Conservation (phyloP, 441 rosid species). For the Theobroma grandiflorum region DNA sequence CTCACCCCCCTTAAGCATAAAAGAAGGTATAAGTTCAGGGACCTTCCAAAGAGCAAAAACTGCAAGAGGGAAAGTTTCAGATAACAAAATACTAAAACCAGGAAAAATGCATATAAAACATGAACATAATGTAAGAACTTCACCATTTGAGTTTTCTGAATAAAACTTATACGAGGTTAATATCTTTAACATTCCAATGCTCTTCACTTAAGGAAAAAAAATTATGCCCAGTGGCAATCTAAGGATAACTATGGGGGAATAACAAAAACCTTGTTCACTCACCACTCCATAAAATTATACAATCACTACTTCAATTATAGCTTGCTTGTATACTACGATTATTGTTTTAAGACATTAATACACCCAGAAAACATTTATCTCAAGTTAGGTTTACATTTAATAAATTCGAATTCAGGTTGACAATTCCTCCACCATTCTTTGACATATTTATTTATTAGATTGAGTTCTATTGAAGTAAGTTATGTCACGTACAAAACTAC, state of each 20-base stretch:
- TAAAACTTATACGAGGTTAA: neutral
- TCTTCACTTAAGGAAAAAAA: neutral
- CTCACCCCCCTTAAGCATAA: conserved; percentile 87
- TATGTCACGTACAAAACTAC: neutral
- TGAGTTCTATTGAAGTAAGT: conserved; percentile 11
- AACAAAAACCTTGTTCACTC: neutral
- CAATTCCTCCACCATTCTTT: neutral
- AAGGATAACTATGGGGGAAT: neutral
- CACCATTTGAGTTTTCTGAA: neutral
- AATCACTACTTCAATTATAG: neutral
- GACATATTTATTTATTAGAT: neutral
- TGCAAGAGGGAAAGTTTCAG: conserved; percentile 41
- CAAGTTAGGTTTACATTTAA: neutral
- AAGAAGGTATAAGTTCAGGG: conserved; percentile 83
- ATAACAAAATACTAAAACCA: neutral
- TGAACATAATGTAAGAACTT: neutral
- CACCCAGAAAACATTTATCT: neutral
- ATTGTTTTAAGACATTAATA: neutral
- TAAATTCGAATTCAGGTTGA: neutral
- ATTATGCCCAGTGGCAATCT: neutral
- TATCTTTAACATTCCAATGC: neutral
- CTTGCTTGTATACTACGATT: neutral
- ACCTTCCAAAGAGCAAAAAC: conserved; percentile 94
- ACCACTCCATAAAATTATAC: neutral
- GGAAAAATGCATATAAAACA: conserved; percentile 8